Percentiles rank a stretch among this genome's conserved stretches.
phyloP scores from a whole-genome alignment of 495 filamentous ascomycete species.

The Darksidea phi region DNA sequence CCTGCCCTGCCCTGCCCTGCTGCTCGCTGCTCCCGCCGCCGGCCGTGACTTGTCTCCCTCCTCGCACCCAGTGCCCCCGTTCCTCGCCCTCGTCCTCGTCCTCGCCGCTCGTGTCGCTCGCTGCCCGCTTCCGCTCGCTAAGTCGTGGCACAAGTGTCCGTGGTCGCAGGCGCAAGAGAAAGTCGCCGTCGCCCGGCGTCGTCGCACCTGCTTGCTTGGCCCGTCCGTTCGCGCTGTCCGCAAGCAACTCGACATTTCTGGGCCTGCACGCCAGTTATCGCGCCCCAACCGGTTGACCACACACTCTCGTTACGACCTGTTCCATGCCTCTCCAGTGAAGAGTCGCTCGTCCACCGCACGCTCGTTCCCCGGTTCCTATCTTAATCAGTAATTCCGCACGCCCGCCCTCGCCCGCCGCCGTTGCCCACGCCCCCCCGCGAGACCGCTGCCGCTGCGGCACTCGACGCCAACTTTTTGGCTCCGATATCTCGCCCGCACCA shows the following conservation, averaged over 20 bases:
- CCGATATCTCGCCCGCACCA: slow-evolving; percentile 12
- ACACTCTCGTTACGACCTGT: slow-evolving; percentile 35
- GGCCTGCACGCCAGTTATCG: not conserved
- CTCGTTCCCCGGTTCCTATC: slow-evolving; percentile 33
- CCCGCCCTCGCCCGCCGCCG: slow-evolving; percentile 11
- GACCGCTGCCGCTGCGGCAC: slow-evolving; percentile 6
- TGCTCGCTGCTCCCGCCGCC: too few species aligned
- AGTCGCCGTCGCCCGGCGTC: too few species aligned
- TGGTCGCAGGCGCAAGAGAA: too few species aligned
- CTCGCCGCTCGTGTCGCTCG: too few species aligned
- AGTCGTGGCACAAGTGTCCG: slow-evolving; percentile 12
- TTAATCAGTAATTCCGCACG: slow-evolving; percentile 37
- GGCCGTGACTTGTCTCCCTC: too few species aligned
- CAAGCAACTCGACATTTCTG: not conserved
- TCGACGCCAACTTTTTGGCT: slow-evolving; percentile 30
- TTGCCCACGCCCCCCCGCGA: not conserved
- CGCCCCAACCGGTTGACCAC: slow-evolving; percentile 1
- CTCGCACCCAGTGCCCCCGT: too few species aligned
- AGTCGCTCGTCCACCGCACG: slow-evolving; percentile 20
- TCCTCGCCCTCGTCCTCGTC: too few species aligned
- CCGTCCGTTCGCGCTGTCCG: slow-evolving; percentile 11
- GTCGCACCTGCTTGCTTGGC: not conserved
- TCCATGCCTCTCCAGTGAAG: slow-evolving; percentile 32
- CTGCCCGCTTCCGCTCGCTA: too few species aligned
- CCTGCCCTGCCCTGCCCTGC: too few species aligned